A percentile compares a stretch with the other conserved stretches of the same genome.
phyloP scores from a whole-genome alignment of 208 protist genomes.

The Wallacemonas sp. region DNA sequence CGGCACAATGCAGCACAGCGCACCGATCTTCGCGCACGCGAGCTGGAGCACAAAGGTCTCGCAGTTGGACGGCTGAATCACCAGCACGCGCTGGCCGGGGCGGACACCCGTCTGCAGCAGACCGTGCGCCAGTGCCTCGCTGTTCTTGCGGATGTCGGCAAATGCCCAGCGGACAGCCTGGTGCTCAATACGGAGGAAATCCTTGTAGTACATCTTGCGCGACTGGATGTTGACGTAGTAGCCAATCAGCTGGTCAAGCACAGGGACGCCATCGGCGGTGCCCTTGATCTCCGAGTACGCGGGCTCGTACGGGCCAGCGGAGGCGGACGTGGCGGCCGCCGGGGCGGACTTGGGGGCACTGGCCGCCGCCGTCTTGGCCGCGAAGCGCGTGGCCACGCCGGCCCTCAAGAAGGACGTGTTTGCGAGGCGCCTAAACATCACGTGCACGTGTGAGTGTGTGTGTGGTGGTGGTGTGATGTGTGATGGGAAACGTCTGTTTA shows the following conservation, averaged over 20 bases:
- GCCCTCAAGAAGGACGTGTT: slow-evolving; percentile 20
- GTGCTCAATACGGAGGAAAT: slow-evolving; percentile 92
- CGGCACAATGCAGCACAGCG: slow-evolving; percentile 81
- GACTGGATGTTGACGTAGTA: slow-evolving; percentile 94
- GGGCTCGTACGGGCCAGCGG: slow-evolving; percentile 58
- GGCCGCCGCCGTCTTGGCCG: slow-evolving; percentile 12
- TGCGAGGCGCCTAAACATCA: slow-evolving; percentile 37
- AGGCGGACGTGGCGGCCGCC: slow-evolving; percentile 45
- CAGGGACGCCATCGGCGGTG: slow-evolving; percentile 41
- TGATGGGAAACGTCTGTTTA: too few species aligned
- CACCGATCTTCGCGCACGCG: slow-evolving; percentile 87
- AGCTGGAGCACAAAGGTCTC: slow-evolving; percentile 92
- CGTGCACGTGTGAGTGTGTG: not conserved
- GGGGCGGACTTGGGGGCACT: slow-evolving; percentile 43
- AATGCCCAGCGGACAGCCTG: slow-evolving; percentile 93
- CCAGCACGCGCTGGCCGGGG: slow-evolving; percentile 83
- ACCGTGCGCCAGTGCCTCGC: slow-evolving; percentile 90
- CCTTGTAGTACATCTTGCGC: slow-evolving; percentile 95
- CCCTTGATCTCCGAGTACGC: slow-evolving; percentile 86
- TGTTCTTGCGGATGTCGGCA: slow-evolving; percentile 93
- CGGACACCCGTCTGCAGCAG: slow-evolving; percentile 89
- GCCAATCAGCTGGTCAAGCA: slow-evolving; percentile 90
- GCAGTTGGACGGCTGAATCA: slow-evolving; percentile 91
- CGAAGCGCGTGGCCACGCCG: slow-evolving; percentile 36
- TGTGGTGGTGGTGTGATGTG: not conserved